Conservation (phyloP, 768 basidiomycete genomes). For the Agaricus blazei region DNA sequence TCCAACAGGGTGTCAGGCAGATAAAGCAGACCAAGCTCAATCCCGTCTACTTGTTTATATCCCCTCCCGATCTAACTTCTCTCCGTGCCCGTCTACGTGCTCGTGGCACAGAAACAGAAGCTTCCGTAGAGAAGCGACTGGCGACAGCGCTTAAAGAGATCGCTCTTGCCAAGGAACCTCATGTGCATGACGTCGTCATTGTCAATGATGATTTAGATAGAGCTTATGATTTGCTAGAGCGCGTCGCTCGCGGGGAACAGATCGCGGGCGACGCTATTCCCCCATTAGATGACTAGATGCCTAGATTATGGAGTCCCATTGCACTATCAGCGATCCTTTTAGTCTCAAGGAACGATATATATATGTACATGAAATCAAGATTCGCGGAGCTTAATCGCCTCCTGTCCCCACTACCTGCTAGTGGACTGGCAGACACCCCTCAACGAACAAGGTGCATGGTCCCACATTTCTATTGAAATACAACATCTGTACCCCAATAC, state of each 20-base stretch:
- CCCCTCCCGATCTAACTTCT: slow-evolving; percentile 74
- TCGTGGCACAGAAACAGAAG: slow-evolving; percentile 82
- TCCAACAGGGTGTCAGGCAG: slow-evolving; percentile 78
- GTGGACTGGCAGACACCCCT: no score
- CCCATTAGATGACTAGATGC: slow-evolving; percentile 44
- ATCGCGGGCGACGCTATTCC: slow-evolving; percentile 63
- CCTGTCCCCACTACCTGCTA: no score
- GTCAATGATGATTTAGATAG: slow-evolving; percentile 87
- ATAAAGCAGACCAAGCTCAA: slow-evolving; percentile 79
- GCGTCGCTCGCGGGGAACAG: slow-evolving; percentile 67
- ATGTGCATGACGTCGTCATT: slow-evolving; percentile 75
- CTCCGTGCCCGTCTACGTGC: slow-evolving; percentile 68
- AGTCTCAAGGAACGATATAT: no score
- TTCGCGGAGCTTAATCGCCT: no score
- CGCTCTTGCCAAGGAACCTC: slow-evolving; percentile 72
- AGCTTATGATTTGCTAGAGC: slow-evolving; percentile 75
- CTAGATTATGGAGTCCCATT: no score
- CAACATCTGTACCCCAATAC: no score
- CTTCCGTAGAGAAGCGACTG: slow-evolving; percentile 68
- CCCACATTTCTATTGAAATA: no score
- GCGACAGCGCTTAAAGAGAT: slow-evolving; percentile 77
- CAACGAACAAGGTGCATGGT: no score
- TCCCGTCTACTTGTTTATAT: slow-evolving; percentile 88
- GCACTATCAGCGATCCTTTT: no score
- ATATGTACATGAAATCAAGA: no score